These are phyloP conservation scores for Wallacemonas rigidus DNA, from an alignment of 208 protist species.

Conservation along the genomic window DNA sequence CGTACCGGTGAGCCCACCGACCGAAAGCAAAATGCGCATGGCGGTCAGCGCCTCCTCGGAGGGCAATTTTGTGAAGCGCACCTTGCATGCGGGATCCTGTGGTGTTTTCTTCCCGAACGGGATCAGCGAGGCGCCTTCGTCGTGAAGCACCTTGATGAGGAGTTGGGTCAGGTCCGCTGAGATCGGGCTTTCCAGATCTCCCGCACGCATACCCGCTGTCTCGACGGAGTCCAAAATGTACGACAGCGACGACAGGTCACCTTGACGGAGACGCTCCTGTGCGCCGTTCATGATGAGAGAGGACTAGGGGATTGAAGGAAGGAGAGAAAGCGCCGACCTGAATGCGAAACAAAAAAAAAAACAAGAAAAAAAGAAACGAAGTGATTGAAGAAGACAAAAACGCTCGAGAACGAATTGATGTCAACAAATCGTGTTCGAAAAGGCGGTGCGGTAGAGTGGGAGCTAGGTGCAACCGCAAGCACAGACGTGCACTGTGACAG, in stretches of 20 bases:
- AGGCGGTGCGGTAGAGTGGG: too few relatives aligned
- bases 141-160: slow-evolving; percentile 38
- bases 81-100: background rate
- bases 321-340: background rate
- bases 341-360: slow-evolving; percentile 14
- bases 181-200: background rate
- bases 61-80: slow-evolving; percentile 6
- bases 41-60: slow-evolving; percentile 30
- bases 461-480: too few relatives aligned
- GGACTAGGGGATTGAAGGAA: too few relatives aligned
- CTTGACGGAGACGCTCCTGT: slow-evolving; percentile 29
- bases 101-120: background rate
- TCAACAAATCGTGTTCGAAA: too few relatives aligned
- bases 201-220: slow-evolving; percentile 12
- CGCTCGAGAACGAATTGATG: background rate
- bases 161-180: slow-evolving; percentile 14
- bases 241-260: slow-evolving; percentile 37
- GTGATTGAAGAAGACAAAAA: background rate
- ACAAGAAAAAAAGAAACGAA: slow-evolving; percentile 2
- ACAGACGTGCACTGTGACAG: too few relatives aligned
- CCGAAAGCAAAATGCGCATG: slow-evolving; percentile 39
- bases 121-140: slow-evolving; percentile 28
- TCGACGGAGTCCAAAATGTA: slow-evolving; percentile 45
- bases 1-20: slow-evolving; percentile 19
- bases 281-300: slow-evolving; percentile 32